Percentiles rank a stretch among this genome's conserved stretches.
Conservation (phyloP, 2,329 filamentous ascomycete genomes). For the Pseudopyrenochaeta lycopersici region DNA sequence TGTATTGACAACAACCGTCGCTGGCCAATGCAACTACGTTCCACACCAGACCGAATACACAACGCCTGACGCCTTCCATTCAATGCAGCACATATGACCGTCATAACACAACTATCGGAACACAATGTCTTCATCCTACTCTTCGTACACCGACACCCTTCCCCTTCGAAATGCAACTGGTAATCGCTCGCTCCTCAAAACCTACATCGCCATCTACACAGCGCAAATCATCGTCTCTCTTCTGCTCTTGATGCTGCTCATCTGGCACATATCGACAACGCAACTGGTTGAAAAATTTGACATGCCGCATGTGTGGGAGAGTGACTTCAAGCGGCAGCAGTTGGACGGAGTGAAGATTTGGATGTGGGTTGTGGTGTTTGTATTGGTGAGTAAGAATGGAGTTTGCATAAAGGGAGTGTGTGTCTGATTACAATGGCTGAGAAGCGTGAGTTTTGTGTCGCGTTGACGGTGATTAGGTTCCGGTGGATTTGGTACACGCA, state of each 20-base stretch:
- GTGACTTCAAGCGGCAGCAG: constrained; percentile 10
- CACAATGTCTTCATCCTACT: too few species aligned
- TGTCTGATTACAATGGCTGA: too few species aligned
- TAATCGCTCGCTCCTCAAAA: constrained; percentile 6
- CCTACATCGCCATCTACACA: constrained; percentile 11
- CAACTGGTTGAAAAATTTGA: constrained; percentile 21
- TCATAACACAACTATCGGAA: too few species aligned
- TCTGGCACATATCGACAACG: constrained; percentile 29
- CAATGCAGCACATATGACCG: too few species aligned
- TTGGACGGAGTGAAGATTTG: constrained; percentile 7
- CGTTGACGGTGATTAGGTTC: constrained; percentile 7
- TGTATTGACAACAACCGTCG: too few species aligned
- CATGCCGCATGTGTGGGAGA: constrained; percentile 25
- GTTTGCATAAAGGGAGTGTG: too few species aligned
- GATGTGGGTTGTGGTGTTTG: constrained; percentile 21
- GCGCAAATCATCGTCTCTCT: constrained; percentile 19
- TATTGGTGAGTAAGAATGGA: constrained; percentile 1
- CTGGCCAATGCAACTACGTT: too few species aligned
- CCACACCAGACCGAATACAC: too few species aligned
- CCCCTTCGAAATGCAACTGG: too few species aligned
- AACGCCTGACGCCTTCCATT: too few species aligned
- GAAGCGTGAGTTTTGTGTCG: neutral
- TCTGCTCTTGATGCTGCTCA: constrained; percentile 25
- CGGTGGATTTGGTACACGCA: constrained; percentile 15
- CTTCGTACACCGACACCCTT: too few species aligned